Evolutionary conservation across 1,139 yeast species (phyloP), one percentile per base, ranked within the genome.

Genomic region (Wickerhamomyces sp.): DNA sequence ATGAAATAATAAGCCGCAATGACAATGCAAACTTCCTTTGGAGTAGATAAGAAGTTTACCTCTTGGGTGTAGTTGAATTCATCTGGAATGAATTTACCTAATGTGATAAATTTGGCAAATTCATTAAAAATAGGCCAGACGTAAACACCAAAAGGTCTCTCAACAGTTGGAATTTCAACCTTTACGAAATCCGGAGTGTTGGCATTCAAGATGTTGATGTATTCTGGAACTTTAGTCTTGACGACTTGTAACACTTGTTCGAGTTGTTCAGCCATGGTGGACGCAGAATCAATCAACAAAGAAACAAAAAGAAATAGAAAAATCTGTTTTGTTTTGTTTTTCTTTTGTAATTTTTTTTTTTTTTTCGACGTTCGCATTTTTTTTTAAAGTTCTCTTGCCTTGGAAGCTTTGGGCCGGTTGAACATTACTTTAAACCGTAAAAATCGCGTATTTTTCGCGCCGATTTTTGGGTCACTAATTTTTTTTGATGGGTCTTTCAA

Each of bases 71-170:
- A 85, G 37, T 67, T 64, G 57, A 85, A 85, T 50, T 82, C 65
- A 27, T 78, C 70, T 30, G 91, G 91, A 27, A 79, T 66, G 53
- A 83, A 81, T 4, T 58, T 59, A 7, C 84, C 84, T 10, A 62
- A 56, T 4, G 86, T 70, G 23, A 69, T 61, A 2, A 51, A 54
- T 27, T 78, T 45, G 23, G 75, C 80, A 11, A 66, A 56, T 7
- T 56, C 43, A 62, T 84, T 81, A 57, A 84, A 84, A 36, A 71
- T 51, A 0, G 80, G 78, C 83, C 88, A 85, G 46, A 84, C 70
- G 39, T 72, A 65, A 43, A 84, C 62, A 34, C 86, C 84, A 60
- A 84, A 84, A 4, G 91, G 90, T 42, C 71, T 72, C 37, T 83
- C 85, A 45, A 78, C 54, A 14, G 78, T 66, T 27, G 80, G 80